Conservation (phyloP, 1,284 basidiomycete genomes). For the Naganishia albida region DNA sequence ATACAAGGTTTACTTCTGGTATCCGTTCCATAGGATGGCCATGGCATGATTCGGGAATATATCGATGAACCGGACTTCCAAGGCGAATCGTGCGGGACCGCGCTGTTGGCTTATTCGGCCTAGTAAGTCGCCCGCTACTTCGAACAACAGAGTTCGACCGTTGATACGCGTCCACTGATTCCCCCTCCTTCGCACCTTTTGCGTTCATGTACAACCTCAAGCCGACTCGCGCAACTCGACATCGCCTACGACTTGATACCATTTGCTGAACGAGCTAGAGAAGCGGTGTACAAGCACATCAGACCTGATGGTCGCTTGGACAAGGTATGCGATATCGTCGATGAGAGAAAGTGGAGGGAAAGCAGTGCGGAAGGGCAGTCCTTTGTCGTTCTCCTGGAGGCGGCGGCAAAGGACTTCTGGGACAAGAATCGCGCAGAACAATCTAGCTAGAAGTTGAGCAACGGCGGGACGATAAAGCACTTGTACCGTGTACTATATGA, state of each 20-base stretch:
- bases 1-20: too few species aligned
- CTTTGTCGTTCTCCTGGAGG: slow-evolving; percentile 29
- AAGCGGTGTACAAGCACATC: neutral
- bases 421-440: neutral
- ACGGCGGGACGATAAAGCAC: too few species aligned
- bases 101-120: slow-evolving; percentile 21
- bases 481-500: neutral
- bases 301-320: slow-evolving; percentile 7
- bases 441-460: neutral
- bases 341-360: slow-evolving; percentile 26
- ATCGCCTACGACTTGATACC: slow-evolving; percentile 4
- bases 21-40: neutral
- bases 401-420: slow-evolving; percentile 18
- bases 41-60: slow-evolving; percentile 23
- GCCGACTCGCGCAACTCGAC: slow-evolving; percentile 15
- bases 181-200: neutral
- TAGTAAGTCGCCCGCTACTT: slow-evolving; percentile 16
- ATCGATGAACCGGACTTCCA: slow-evolving; percentile 23
- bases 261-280: slow-evolving; percentile 19
- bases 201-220: neutral
- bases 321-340: slow-evolving; percentile 30
- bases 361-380: slow-evolving; percentile 29
- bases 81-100: slow-evolving; percentile 26
- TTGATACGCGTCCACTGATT: neutral
- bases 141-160: neutral